Conservation (phyloP, 306 rosid species). For the Dalbergia oliveri region DNA sequence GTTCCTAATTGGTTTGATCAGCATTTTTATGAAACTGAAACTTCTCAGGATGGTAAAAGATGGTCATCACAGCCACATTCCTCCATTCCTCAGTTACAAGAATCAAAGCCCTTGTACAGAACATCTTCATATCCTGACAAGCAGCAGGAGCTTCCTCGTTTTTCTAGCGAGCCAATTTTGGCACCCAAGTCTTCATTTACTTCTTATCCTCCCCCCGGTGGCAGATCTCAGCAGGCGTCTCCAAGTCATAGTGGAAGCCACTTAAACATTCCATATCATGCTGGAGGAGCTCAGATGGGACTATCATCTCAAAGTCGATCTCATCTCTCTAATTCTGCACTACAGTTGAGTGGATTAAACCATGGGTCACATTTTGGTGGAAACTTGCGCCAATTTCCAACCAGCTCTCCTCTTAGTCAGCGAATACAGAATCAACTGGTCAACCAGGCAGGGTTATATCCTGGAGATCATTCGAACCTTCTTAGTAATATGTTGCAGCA, state of each 20-base stretch:
- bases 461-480: constrained; percentile 69
- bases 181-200: constrained; percentile 62
- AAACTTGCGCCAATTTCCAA: constrained; percentile 53
- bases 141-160: constrained; percentile 58
- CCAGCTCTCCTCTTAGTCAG: constrained; percentile 61
- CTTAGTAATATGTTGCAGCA: constrained; percentile 82
- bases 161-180: constrained; percentile 62
- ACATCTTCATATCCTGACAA: constrained; percentile 66
- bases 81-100: constrained; percentile 46
- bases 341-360: constrained; percentile 58
- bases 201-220: constrained; percentile 70
- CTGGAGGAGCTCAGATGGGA: constrained; percentile 57
- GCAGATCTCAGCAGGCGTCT: constrained; percentile 58
- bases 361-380: constrained; percentile 59
- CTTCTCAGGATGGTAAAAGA: constrained; percentile 60
- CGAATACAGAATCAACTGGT: constrained; percentile 56
- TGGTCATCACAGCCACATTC: constrained; percentile 71
- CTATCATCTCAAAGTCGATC: constrained; percentile 58
- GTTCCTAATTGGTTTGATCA: constrained; percentile 64
- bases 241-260: constrained; percentile 57
- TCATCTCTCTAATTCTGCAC: constrained; percentile 59
- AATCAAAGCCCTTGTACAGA: constrained; percentile 56
- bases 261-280: constrained; percentile 54
- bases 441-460: constrained; percentile 55
- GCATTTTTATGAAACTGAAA: constrained; percentile 54